Evolutionary conservation across 2,329 filamentous ascomycete species (phyloP), one percentile per base, ranked within the genome.

Genomic region (Botrytis deweyae): DNA sequence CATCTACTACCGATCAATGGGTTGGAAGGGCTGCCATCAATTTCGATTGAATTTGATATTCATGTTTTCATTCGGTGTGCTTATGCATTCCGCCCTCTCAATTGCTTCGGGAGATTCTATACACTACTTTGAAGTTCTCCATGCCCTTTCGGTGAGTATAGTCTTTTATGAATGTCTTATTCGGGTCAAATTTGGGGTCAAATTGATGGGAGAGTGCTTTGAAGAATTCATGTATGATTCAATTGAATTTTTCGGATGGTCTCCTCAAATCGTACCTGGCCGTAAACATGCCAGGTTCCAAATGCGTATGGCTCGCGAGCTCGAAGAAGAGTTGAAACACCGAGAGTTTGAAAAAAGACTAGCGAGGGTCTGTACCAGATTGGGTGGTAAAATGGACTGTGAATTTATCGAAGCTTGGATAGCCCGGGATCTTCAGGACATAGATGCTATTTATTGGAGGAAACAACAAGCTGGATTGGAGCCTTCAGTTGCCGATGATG

Each of bases 191-290:
- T 16, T n/a, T n/a, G 12, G 0, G n/a, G n/a, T 16, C 49, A n/a
- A n/a, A n/a, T 16, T 16, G 2, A n/a, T n/a, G 9, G 25, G 2
- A n/a, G 49, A 55, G 25, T 2, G 3, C 12, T 55, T n/a, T 3
- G 49, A 55, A 55, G 2, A 55, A 7, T 7, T 5, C 4, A 16
- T 55, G 5, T n/a, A n/a, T 55, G 0, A 1, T 33, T 59, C 29
- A 10, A 8, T 33, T 8, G 29, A 33, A 18, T 59, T 59, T 59
- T 20, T 7, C 1, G 29, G 9, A 59, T 59, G 55, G 55, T 8
- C 1, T 7, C 55, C 29, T 33, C 7, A 0, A 55, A 1, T 0
- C 14, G 25, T 55, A 1, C 4, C 25, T n/a, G 49, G 25, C 18
- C 5, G 4, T 20, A 8, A 29, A 7, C 29, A 59, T 59, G n/a